A percentile compares a stretch with the other conserved stretches of the same genome.
Conservation (phyloP, 805 yeast species). For the Priceomyces carsonii region DNA sequence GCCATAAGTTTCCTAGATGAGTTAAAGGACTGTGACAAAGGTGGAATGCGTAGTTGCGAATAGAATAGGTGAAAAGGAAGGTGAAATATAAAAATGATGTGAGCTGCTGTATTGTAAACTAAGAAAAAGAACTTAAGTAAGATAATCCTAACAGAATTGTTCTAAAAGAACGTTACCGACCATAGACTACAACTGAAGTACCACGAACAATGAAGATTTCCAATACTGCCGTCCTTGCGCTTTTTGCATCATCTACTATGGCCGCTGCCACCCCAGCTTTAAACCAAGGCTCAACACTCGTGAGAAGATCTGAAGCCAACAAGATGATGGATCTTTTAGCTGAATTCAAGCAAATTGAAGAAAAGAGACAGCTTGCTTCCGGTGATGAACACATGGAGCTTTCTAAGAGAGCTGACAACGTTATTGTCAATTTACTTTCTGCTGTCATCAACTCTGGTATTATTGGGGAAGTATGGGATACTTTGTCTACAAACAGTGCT, state of each 20-base stretch:
- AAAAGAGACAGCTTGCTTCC: slow-evolving; percentile 37
- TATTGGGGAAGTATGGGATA: slow-evolving; percentile 33
- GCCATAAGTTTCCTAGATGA: slow-evolving; percentile 6
- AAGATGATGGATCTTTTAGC: slow-evolving; percentile 33
- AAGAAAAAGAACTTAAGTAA: too few relatives aligned
- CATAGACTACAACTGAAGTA: slow-evolving; percentile 5
- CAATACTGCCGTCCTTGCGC: slow-evolving; percentile 38
- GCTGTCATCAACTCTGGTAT: slow-evolving; percentile 42
- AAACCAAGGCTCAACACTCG: slow-evolving; percentile 20
- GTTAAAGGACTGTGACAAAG: slow-evolving; percentile 6
- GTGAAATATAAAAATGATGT: slow-evolving; percentile 1
- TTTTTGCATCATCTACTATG: slow-evolving; percentile 37
- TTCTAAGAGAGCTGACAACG: slow-evolving; percentile 35
- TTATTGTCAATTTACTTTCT: slow-evolving; percentile 34
- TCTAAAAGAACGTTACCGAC: slow-evolving; percentile 7
- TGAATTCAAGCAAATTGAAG: slow-evolving; percentile 33
- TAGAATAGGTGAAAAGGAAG: too few relatives aligned
- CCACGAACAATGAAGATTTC: slow-evolving; percentile 43
- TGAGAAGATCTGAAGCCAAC: slow-evolving; percentile 35
- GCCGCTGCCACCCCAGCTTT: slow-evolving; percentile 37
- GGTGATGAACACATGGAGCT: slow-evolving; percentile 27
- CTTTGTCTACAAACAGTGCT: slow-evolving; percentile 33
- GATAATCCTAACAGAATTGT: too few relatives aligned
- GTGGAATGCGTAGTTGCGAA: too few relatives aligned
- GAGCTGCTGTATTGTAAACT: too few relatives aligned